Conservation (phyloP, 306 rosid genomes). For the Prunus davidiana region DNA sequence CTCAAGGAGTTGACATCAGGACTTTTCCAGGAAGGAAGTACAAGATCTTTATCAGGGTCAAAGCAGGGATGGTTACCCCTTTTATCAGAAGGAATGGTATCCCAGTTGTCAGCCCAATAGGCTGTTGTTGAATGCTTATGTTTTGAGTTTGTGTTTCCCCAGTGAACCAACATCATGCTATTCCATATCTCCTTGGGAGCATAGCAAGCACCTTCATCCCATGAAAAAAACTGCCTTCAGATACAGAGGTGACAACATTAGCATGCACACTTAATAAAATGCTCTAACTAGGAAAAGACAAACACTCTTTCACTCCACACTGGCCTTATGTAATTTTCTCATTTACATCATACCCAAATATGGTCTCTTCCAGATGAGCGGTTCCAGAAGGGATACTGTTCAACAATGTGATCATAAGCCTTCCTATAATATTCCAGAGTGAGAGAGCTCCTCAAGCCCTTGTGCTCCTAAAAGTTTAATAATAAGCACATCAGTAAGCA, state of each 20-base stretch:
- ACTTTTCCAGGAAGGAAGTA: constrained; percentile 96
- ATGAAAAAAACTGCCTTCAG: constrained; percentile 87
- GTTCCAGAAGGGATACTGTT: constrained; percentile 82
- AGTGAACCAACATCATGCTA: constrained; percentile 97
- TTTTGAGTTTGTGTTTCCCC: constrained; percentile 96
- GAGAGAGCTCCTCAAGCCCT: constrained; percentile 90
- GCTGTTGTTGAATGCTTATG: constrained; percentile 95
- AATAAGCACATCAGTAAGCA: constrained; percentile 4
- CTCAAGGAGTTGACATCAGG: constrained; percentile 57
- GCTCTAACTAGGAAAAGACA: constrained; percentile 13
- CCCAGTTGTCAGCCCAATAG: constrained; percentile 93
- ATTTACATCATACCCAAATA: constrained; percentile 67
- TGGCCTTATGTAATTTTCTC: constrained; percentile 15
- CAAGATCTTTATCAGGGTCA: constrained; percentile 92
- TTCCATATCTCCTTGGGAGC: constrained; percentile 99
- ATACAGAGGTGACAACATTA: constrained; percentile 40
- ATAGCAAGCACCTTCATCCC: constrained; percentile 99
- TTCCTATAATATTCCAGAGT: constrained; percentile 81
- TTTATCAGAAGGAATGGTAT: constrained; percentile 50
- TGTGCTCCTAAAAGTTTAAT: constrained; percentile 54
- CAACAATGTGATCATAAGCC: constrained; percentile 68
- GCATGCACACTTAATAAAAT: constrained; percentile 4
- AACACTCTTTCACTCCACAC: constrained; percentile 15
- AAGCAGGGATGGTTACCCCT: constrained; percentile 93
- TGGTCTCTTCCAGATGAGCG: constrained; percentile 94